These are phyloP conservation scores for Apiotrichum gracile DNA, from an alignment of 1,284 basidiomycete species.

Conservation along the genomic window DNA sequence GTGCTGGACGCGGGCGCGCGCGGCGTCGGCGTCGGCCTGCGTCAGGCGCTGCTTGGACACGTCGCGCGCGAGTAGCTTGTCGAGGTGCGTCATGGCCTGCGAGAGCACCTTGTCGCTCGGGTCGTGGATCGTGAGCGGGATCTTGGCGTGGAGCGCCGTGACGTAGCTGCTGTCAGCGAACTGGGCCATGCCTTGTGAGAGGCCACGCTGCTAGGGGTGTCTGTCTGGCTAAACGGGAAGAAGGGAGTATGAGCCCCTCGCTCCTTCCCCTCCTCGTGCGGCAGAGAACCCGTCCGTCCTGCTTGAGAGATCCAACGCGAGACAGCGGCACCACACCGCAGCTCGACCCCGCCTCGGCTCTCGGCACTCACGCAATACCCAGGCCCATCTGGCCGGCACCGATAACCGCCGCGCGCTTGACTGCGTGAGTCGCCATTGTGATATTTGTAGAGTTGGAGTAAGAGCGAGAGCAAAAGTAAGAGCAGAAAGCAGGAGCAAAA, in stretches of 20 bases:
- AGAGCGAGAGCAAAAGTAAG: not conserved
- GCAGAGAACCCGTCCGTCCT: too few relatives aligned
- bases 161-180: constrained; percentile 31
- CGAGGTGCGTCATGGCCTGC: constrained; percentile 39
- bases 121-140: constrained; percentile 37
- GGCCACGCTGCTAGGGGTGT: not conserved
- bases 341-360: not conserved
- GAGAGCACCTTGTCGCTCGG: constrained; percentile 34
- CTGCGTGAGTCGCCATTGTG: constrained; percentile 10
- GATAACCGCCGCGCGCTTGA: constrained; percentile 37
- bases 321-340: too few relatives aligned
- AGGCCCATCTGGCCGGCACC: constrained; percentile 46
- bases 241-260: not conserved
- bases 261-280: too few relatives aligned
- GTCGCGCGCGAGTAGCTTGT: constrained; percentile 80
- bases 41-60: constrained; percentile 73
- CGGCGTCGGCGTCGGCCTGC: constrained; percentile 65
- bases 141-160: constrained; percentile 35
- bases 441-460: not conserved
- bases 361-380: constrained; percentile 37
- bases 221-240: not conserved
- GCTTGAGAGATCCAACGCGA: too few relatives aligned
- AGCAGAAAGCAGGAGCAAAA: not conserved
- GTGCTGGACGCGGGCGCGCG: constrained; percentile 59
- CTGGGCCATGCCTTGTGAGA: not conserved